A percentile compares a stretch with the other conserved stretches of the same genome.
Conservation (phyloP, 2,329 filamentous ascomycete species). For the Xylariaceae sp. region DNA sequence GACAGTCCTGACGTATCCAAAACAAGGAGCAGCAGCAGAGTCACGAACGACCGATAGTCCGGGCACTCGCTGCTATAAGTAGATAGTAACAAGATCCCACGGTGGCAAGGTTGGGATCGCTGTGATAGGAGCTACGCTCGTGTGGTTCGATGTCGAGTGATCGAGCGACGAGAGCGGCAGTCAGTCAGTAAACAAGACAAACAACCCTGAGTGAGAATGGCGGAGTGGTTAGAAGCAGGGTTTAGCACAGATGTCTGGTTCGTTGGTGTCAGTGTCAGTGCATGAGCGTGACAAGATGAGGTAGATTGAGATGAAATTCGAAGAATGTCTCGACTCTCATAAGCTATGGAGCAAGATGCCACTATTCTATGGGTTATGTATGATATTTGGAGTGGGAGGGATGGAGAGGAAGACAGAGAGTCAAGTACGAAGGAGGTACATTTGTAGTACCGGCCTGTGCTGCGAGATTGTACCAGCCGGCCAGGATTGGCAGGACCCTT, state of each 20-base stretch:
- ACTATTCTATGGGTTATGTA: background rate
- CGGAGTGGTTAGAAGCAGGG: background rate
- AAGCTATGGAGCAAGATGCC: background rate
- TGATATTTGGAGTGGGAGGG: background rate
- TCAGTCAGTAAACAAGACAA: background rate
- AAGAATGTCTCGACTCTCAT: background rate
- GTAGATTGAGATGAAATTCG: background rate
- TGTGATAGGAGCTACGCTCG: background rate
- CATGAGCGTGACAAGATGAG: background rate
- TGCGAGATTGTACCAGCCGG: background rate
- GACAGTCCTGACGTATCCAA: background rate
- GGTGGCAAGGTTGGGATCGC: background rate
- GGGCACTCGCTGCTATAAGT: background rate
- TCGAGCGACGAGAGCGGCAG: background rate
- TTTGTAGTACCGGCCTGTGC: background rate
- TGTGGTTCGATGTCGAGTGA: background rate
- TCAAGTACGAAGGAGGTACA: background rate
- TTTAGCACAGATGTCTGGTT: background rate
- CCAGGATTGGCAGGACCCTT: background rate
- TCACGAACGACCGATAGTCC: conserved; percentile 1
- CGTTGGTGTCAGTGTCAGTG: background rate
- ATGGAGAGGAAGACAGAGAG: background rate
- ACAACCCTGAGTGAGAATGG: background rate
- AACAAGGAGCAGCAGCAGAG: background rate
- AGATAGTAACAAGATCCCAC: background rate